Base-by-base conservation (phyloP, 2,329 filamentous ascomycete species). In the Cladorrhinum sp. region DNA sequence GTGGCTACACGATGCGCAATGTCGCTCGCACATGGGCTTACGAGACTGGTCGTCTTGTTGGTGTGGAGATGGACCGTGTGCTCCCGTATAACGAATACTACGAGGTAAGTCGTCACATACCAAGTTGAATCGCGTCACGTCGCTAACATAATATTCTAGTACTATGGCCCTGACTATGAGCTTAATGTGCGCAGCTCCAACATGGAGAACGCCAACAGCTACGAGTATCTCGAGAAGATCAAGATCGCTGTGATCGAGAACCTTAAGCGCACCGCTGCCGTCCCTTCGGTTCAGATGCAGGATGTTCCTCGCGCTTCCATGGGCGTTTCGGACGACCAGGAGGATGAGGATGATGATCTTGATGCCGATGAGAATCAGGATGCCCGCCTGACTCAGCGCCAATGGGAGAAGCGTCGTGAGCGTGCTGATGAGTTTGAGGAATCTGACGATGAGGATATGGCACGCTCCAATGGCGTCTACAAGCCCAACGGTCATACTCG, bases 81-180 rank as follows among this genome's bases (percentile, higher is more conserved):
- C 81, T 98, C 46, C 94, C 94, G 0, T 98, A 92, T 75, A 98
- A 96, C 65, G 94, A 98, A 78, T 98, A 98, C 75, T 98, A 98
- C 73, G 85, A 88, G 73, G 86, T 87, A 74, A 71, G 76, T 70
- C 23, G 6, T 2, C 28, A 1, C 18, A 5, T 28, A 18, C 46
- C 16, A 2, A 66, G 68, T 57, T 20, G 63, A 79, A 20, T 2
- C 78, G 30, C 30, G 7, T 33, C 12, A 33, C 9, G 26, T 28
- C 26, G 9, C 26, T 28, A 28, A 28, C 26, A 28, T 9, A 28
- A 28, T 28, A 9, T 9, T 28, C 4, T 28, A 95, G 82, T 96
- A 96, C 71, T 99, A 98, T 73, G 91, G 90, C 14, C 90, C 90
- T 6, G 92, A 96, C 69, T 96, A 94, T 69, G 89, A 92, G 64